Evolutionary conservation across 768 basidiomycete species (phyloP), one percentile per base, ranked within the genome.

Genomic region (Tricholoma flavovirens): DNA sequence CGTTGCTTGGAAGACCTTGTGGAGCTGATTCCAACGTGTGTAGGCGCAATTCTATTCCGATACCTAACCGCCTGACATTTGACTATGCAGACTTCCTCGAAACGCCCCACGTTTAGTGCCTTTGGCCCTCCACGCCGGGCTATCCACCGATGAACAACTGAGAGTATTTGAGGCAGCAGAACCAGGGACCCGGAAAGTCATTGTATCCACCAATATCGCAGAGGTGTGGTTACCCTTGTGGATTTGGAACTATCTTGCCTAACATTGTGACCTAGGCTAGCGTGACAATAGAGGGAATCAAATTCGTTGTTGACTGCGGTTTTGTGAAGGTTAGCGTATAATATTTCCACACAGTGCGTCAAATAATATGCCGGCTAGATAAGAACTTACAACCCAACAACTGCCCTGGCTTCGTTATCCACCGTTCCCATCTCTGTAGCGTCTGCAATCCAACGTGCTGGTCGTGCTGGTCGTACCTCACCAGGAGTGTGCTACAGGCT

Each of bases 251-350:
- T 35, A 3, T 21, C n/a, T n/a, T 54, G 4, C 40, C 14, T 42
- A 30, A 19, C 26, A 24, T 42, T 53, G 30, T 10, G 17, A 42
- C 35, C 48, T 56, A 92, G 90, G 95, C 97, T 14, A 94, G 91
- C 66, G 89, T 99, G 21, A 99, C 97, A 0, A 98, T 99, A 55
- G 93, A 98, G 40, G 94, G 95, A 3, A 86, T 98, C 58, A 88
- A 88, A 61, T 98, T 86, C 65, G 95, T 99, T 12, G 79, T 98
- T 3, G 97, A 99, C 64, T 86, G 85, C 56, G 97, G 97, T 14
- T 93, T 93, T 65, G 95, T 97, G 60, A 99, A 99, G 82, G 93
- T 92, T 61, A 19, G 57, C 57, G 11, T 19, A 24, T 32, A 17
- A 19, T 24, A 35, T 19, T 55, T 40, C 8, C 29, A 26, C n/a